Base-by-base conservation (phyloP, 352 stramenopile species). In the Phytopythium cucurbitacearum region DNA sequence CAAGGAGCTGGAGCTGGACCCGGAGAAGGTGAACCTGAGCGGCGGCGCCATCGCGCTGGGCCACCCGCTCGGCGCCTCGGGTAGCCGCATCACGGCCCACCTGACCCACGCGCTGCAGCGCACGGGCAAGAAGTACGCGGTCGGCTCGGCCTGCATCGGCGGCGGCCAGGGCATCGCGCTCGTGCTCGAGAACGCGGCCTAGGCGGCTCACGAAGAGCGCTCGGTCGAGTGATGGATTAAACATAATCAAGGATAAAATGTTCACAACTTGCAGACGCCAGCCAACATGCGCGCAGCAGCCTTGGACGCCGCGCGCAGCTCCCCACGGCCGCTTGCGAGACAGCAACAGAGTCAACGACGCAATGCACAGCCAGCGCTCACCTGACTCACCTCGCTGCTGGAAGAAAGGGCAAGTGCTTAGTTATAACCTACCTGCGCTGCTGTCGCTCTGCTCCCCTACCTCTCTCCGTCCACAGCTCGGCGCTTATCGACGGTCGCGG, bases 81-180 rank as follows among this genome's bases (percentile, higher is more conserved):
- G 97, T 41, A 87, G 73, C 48, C 85, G 93, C 37, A 98, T 98
- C 65, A 92, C 91, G 50, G 86, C 80, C 6, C 86, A 98, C 66
- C 58, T 98, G 16, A 76, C 85, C n/a, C 87, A 98, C 71, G 69
- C 87, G 45, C 72, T 98, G 12, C 61, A 86, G 55, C 76, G 76
- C 40, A 89, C 81, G 46, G 78, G 77, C 28, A 94, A 94, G 67
- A 98, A 97, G 64, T 96, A 98, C 61, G 92, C 93, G 48, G 82
- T 99, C 53, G 97, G 96, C 51, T 95, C 92, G 53, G 96, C 96
- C 49, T 99, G 97, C 71, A 99, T 99, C 71, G 97, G 97, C 57
- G 97, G 97, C 53, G 97, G 97, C 60, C 97, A 99, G 70, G 97
- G 97, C 40, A 99, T 99, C 80, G 97, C 97, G 41, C 73, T 99